These are phyloP conservation scores for Vaccinium myrtillus DNA, from an alignment of 148 eudicot genomes.

Conservation along the genomic window DNA sequence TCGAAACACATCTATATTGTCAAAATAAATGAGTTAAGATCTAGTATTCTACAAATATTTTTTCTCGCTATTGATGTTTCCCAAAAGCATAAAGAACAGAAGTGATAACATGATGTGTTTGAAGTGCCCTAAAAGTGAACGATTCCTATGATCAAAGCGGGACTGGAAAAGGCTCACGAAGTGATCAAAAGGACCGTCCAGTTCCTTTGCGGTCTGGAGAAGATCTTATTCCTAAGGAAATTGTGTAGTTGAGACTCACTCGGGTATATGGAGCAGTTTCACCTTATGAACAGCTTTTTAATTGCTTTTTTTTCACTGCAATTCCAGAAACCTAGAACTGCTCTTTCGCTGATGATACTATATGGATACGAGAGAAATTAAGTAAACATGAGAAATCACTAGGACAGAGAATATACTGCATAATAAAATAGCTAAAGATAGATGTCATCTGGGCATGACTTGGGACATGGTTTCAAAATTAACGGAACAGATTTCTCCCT, in stretches of 20 bases:
- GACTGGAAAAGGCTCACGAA: neutral
- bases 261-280: neutral
- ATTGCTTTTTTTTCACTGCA: neutral
- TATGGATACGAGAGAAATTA: neutral
- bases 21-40: neutral
- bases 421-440: neutral
- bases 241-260: neutral
- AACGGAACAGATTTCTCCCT: constrained; percentile 16
- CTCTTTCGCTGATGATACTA: neutral
- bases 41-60: neutral
- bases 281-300: neutral
- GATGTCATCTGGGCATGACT: constrained; percentile 23
- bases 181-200: neutral
- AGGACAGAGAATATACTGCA: neutral
- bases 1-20: too few species aligned
- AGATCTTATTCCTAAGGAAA: neutral
- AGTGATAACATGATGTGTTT: neutral
- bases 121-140: neutral
- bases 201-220: neutral
- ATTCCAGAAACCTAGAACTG: neutral
- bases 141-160: neutral
- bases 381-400: neutral
- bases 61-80: too few species aligned
- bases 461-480: constrained; percentile 21
- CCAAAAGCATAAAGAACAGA: neutral